Evolutionary conservation across 2,329 filamentous ascomycete genomes (phyloP).

Genomic region (Talaromyces sp.): DNA sequence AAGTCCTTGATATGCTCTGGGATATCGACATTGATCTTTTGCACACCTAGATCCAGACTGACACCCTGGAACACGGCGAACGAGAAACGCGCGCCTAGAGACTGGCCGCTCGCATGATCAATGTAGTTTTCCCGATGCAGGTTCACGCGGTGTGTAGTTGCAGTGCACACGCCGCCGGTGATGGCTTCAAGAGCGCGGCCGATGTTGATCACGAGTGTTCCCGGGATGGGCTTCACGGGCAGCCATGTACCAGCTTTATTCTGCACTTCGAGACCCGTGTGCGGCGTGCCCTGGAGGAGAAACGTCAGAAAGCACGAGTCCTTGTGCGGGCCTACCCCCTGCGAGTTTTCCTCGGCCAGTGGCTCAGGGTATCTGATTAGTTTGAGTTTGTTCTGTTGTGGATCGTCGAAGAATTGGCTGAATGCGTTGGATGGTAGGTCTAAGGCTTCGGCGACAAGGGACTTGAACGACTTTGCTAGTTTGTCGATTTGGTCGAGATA

Average conservation of each 20-base stretch:
- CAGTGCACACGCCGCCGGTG: slow-evolving; percentile 31
- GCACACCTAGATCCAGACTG: slow-evolving; percentile 27
- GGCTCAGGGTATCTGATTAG: slow-evolving; percentile 37
- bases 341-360: slow-evolving; percentile 22
- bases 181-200: slow-evolving; percentile 35
- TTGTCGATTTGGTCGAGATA: slow-evolving; percentile 25
- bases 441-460: slow-evolving; percentile 30
- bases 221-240: slow-evolving; percentile 39
- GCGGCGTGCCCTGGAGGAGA: slow-evolving; percentile 41
- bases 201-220: slow-evolving; percentile 48
- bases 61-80: slow-evolving; percentile 35
- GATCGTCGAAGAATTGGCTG: slow-evolving; percentile 29
- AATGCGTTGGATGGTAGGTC: slow-evolving; percentile 25
- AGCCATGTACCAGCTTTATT: slow-evolving; percentile 46
- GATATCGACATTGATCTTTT: slow-evolving; percentile 25
- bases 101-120: slow-evolving; percentile 13
- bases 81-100: slow-evolving; percentile 29
- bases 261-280: slow-evolving; percentile 46
- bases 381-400: slow-evolving; percentile 32
- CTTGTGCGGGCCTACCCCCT: slow-evolving; percentile 45
- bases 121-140: slow-evolving; percentile 25
- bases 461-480: slow-evolving; percentile 23
- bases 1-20: slow-evolving; percentile 26
- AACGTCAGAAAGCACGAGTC: slow-evolving; percentile 49
- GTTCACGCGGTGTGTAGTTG: slow-evolving; percentile 33